Evolutionary conservation across 202 grass and related monocot genomes (phyloP), one percentile per base, ranked within the genome.

Genomic region (Miscanthus sacchariflorus): DNA sequence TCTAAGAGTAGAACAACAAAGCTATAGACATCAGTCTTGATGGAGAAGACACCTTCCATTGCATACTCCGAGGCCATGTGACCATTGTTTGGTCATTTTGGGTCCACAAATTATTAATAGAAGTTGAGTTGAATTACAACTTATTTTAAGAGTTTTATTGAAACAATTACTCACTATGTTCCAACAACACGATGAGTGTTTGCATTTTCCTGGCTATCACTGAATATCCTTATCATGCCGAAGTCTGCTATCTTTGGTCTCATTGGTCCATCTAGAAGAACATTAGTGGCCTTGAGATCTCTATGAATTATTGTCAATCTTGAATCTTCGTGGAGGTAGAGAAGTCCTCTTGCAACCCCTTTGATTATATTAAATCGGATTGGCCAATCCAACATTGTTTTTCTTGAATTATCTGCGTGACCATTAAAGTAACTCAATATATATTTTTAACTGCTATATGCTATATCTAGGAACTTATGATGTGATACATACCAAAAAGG

Each of bases 231-330:
- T 17, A 88, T 86, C 85, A 96, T 89, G 30, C 90, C 94, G 52
- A 96, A 96, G 70, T 92, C 90, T 0, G 86, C 85, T 68, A 96
- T 93, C 75, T 96, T 96, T 0, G 90, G 83, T 46, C 63, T 58
- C 54, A 58, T 58, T 58, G 21, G 54, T 58, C 5, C 54, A 58
- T 58, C 54, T 58, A 58, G 7, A 6, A 58, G 19, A 58, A 58
- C 54, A 58, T 58, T 58, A 21, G 54, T 18, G 2, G 18, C 54
- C 18, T 58, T 58, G 54, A 58, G 54, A 21, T 58, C 54, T 58
- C 54, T 58, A 58, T 58, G 54, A 21, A 58, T 58, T 58, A 58
- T 58, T 7, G 54, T 58, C 54, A 58, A 21, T 58, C 54, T 58
- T 58, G 54, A 58, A 58, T 58, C 18, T 58, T 58, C 18, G 54